These are phyloP conservation scores for Mangifera indica DNA, from an alignment of 345 rosid genomes.

Conservation along the genomic window DNA sequence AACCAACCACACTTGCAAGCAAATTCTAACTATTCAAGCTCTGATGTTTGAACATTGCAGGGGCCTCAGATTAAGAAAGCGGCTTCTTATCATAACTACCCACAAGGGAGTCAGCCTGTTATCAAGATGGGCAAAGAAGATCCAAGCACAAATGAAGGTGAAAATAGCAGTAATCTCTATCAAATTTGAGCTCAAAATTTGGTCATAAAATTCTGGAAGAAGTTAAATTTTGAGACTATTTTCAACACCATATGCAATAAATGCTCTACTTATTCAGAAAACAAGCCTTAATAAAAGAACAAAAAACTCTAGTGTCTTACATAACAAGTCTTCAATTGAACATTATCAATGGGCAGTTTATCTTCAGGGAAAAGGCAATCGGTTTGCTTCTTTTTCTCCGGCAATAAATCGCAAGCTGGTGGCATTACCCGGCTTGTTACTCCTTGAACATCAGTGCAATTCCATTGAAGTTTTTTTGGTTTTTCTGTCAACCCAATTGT, in stretches of 20 bases:
- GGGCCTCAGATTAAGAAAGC: slow-evolving; percentile 23
- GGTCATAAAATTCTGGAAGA: not conserved
- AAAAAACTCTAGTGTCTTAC: not conserved
- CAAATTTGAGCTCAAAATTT: not conserved
- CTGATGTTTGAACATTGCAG: slow-evolving; percentile 29
- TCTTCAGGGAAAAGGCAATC: slow-evolving; percentile 63
- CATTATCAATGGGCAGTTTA: slow-evolving; percentile 59
- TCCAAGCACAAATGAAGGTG: slow-evolving; percentile 6
- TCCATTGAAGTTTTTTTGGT: slow-evolving; percentile 57
- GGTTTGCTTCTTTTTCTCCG: slow-evolving; percentile 27
- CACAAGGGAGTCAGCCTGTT: slow-evolving; percentile 19
- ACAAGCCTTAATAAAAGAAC: not conserved
- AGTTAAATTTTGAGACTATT: not conserved
- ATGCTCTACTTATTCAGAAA: not conserved
- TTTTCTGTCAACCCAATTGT: slow-evolving; percentile 38
- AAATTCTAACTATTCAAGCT: not conserved
- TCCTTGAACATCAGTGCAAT: slow-evolving; percentile 64
- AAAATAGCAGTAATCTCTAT: slow-evolving; percentile 6
- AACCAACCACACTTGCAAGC: not conserved
- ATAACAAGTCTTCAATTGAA: slow-evolving; percentile 45
- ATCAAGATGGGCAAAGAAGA: not conserved
- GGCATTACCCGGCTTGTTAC: slow-evolving; percentile 56
- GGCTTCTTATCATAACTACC: slow-evolving; percentile 13
- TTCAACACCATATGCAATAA: not conserved
- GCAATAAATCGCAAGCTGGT: slow-evolving; percentile 48